These are phyloP conservation scores for Fraxinus nigra DNA, from an alignment of 305 asterid genomes.

Conservation along the genomic window DNA sequence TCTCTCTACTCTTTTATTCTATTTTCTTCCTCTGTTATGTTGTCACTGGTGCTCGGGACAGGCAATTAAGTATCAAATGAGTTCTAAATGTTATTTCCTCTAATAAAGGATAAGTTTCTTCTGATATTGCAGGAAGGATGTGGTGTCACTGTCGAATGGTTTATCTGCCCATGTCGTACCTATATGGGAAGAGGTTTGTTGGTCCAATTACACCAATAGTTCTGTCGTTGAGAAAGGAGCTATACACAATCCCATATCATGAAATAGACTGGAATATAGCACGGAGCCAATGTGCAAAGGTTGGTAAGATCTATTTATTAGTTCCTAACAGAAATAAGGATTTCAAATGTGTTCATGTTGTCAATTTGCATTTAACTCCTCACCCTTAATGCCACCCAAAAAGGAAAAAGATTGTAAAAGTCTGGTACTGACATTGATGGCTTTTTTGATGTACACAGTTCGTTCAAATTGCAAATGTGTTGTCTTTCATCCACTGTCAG, in stretches of 20 bases:
- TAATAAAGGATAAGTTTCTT: constrained; percentile 13
- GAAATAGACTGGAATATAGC: constrained; percentile 83
- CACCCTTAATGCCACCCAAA: neutral
- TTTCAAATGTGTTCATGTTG: neutral
- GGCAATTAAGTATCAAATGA: neutral
- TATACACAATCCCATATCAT: constrained; percentile 72
- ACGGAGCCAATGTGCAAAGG: constrained; percentile 95
- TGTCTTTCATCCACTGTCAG: neutral
- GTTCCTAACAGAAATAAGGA: neutral
- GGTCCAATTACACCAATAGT: constrained; percentile 89
- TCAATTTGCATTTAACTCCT: neutral
- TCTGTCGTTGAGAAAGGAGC: constrained; percentile 84
- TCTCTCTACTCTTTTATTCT: neutral
- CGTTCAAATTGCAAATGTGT: neutral
- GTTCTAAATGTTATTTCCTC: neutral
- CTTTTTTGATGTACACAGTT: neutral
- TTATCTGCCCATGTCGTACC: constrained; percentile 92
- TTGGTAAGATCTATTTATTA: constrained; percentile 31
- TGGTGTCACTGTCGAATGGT: constrained; percentile 99
- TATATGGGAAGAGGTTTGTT: constrained; percentile 81
- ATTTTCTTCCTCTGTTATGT: neutral
- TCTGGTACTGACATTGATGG: neutral
- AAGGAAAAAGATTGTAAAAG: neutral
- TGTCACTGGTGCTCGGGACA: neutral
- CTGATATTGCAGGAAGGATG: constrained; percentile 76